Conservation (phyloP, 176 grass and related monocot species). For the Typha latifolia region DNA sequence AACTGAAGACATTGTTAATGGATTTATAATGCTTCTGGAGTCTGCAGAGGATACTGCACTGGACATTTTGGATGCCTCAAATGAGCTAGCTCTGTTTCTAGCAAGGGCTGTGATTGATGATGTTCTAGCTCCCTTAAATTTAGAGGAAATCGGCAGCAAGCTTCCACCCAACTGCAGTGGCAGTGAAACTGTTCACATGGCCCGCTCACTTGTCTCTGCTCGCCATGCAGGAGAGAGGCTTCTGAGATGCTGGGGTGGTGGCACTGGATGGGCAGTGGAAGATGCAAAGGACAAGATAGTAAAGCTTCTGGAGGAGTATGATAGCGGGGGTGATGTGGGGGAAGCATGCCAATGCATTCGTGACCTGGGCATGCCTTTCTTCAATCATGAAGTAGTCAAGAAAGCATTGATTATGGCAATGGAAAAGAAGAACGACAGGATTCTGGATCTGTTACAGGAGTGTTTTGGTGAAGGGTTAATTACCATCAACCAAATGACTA, state of each 20-base stretch:
- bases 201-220: slow-evolving; percentile 60
- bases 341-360: slow-evolving; percentile 95
- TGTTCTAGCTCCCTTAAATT: slow-evolving; percentile 66
- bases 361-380: slow-evolving; percentile 81
- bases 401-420: slow-evolving; percentile 81
- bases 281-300: slow-evolving; percentile 85
- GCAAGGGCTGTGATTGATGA: slow-evolving; percentile 95
- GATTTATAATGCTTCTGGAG: slow-evolving; percentile 87
- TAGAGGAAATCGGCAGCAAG: slow-evolving; percentile 81
- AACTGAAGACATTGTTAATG: slow-evolving; percentile 66
- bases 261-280: slow-evolving; percentile 73
- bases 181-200: slow-evolving; percentile 63
- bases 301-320: slow-evolving; percentile 88
- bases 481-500: slow-evolving; percentile 91
- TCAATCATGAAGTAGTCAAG: slow-evolving; percentile 95
- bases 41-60: slow-evolving; percentile 89
- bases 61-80: slow-evolving; percentile 85
- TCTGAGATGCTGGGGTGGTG: slow-evolving; percentile 91
- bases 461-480: slow-evolving; percentile 87
- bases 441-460: slow-evolving; percentile 53
- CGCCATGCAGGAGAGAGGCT: slow-evolving; percentile 89
- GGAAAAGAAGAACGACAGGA: slow-evolving; percentile 74
- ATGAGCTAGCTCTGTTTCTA: slow-evolving; percentile 78
- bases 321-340: slow-evolving; percentile 71
- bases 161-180: slow-evolving; percentile 73